Base-by-base conservation (phyloP, 805 yeast species). In the Kodamaea lidongshanica region DNA sequence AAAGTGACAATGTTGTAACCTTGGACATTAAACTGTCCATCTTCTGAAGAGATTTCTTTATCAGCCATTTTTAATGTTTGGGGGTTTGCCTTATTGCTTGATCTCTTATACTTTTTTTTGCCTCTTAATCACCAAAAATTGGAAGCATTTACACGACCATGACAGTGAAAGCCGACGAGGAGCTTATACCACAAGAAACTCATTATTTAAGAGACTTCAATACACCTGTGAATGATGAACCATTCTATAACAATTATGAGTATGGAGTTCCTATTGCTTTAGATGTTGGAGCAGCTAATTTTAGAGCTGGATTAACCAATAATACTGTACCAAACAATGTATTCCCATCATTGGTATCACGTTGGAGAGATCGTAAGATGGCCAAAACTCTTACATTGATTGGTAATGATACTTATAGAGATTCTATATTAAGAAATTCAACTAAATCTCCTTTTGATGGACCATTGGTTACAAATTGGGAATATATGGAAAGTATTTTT, bases 381-480 rank as follows among this genome's bases (percentile, higher is more conserved):
- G 65, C 62, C 36, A 65, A 61, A 35, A 66, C 77, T 4, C 67
- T 81, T 41, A 75, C 92, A 0, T 67, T 83, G 34, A 77, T 85
- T 3, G 99, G 99, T 3, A 74, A 81, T 45, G 97, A 89, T 52
- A 74, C 77, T 12, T 74, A 67, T 46, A 49, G 82, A 17, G 97
- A 88, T 44, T 70, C 78, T 6, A 58, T 80, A 2, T 70, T 82
- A 26, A 72, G 78, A 39, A 67, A 83, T 11, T 78, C 79, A 32
- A 71, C 84, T 19, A 77, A 74, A 45, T 65, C 84, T 4, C 95
- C 96, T 0, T 89, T 72, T 49, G 98, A 92, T 53, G 95, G 95
- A 0, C 72, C 84, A 4, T 61, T 86, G 42, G 65, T 92, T 19
- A 79, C 94, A 15, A 94, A 88, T 52, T 94, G 97, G 97, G 97